Conservation (phyloP, 129 eudicot genomes). For the Saposhnikovia divaricata region DNA sequence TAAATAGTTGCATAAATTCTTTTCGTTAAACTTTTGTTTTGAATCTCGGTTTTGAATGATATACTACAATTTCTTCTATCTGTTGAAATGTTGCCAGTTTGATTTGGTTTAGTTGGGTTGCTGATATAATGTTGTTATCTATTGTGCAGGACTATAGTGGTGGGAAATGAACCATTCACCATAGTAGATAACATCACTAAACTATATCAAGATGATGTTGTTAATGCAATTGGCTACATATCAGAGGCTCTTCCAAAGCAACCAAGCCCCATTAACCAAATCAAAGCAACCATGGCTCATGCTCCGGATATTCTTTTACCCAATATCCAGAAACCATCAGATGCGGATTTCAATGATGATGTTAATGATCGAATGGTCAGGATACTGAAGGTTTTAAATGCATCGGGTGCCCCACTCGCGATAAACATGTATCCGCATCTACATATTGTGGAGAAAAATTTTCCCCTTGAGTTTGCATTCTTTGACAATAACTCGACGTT, state of each 20-base stretch:
- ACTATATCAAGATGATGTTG: neutral
- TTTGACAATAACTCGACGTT: constrained; percentile 3
- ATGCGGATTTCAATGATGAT: constrained; percentile 7
- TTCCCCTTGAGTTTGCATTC: constrained; percentile 13
- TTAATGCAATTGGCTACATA: neutral
- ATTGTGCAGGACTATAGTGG: constrained; percentile 8
- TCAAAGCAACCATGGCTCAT: constrained; percentile 16
- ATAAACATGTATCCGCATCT: constrained; percentile 12
- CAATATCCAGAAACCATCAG: constrained; percentile 17
- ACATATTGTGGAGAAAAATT: neutral
- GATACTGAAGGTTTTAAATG: neutral
- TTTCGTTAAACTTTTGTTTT: neutral
- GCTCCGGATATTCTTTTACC: neutral
- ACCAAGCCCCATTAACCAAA: neutral
- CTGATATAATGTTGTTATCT: neutral
- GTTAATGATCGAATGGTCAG: neutral
- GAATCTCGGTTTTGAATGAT: neutral
- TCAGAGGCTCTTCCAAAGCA: neutral
- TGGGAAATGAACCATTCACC: constrained; percentile 7
- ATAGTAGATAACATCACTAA: neutral
- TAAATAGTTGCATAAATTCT: neutral
- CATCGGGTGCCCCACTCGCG: constrained; percentile 4
- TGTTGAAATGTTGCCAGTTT: neutral
- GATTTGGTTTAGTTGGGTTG: neutral
- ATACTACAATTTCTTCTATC: neutral